Base-by-base conservation (phyloP, 164 flowering plant genomes). In the Stephania cephalantha region DNA sequence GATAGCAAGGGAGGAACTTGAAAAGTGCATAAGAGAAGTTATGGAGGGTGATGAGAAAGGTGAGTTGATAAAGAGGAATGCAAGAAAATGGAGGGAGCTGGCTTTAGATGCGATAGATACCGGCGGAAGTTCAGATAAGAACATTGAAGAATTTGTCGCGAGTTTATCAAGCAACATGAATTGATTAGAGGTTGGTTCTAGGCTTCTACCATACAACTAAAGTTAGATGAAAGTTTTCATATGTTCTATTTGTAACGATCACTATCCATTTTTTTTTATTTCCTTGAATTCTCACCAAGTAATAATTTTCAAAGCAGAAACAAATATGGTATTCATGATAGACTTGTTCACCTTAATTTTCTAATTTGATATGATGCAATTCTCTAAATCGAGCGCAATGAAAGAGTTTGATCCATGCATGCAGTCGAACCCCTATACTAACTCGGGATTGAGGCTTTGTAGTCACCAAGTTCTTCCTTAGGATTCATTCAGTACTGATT, bases 121-220 rank as follows among this genome's bases (percentile, higher is more conserved):
- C 45, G 84, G 86, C 58, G 84, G 86, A 13, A 73, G 75, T 46
- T 81, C 84, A 0, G 77, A 80, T 71, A 70, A 7, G 52, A 82
- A 84, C 68, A 70, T 84, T 50, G 75, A 69, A 4, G 78, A 69
- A 46, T 79, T 83, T 71, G 77, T 78, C 11, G 45, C 69, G 18
- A 58, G 64, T 58, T 13, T 58, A 58, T 13, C 20, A 13, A 9
- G 12, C 18, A 18, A 4, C 6, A 58, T 6, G 17, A 58, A 58
- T 13, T 58, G 64, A 58, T 58, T 12, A 13, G 18, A 58, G 64
- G 17, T 58, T 58, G 7, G 64, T 15, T 58, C 6, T 58, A 5
- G 58, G 25, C 25, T 25, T 25, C 25, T 25, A 25, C 25, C 15
- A 15, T 55, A 9, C 50, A 46, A 46, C 50, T 46, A 9, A 6